Evolutionary conservation across 2,329 filamentous ascomycete species (phyloP), one percentile per base, ranked within the genome.

Genomic region (Calonectria naviculata): DNA sequence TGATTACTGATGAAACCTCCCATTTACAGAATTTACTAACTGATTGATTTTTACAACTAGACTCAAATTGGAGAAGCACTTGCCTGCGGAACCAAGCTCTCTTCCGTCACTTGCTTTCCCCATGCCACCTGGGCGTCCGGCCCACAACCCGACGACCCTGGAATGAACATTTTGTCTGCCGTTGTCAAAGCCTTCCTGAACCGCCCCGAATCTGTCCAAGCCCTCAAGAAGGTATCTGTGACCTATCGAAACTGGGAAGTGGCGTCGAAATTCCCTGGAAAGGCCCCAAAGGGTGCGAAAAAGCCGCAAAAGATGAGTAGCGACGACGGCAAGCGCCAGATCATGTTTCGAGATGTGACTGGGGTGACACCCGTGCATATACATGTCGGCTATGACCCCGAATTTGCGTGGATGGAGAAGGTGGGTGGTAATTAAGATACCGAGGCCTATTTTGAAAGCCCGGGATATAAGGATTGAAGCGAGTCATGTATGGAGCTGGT

Each of bases 51-150:
- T 9, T 12, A 19, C 4, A 26, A 0, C 21, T n/a, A 77, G 75
- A 29, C 49, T 3, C 31, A 70, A 36, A 75, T 72, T n/a, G 72
- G 65, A 15, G 24, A 21, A 26, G 56, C 28, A n/a, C 24, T 77
- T 15, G 49, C 71, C 8, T 49, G 24, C 26, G 67, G 47, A 15
- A 21, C 17, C 1, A 73, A 71, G 6, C 5, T 77, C 21, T 42
- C 36, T 12, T 44, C 65, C 3, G 34, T 77, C 29, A 56, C 42
- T n/a, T 65, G 68, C 15, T 58, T 44, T 24, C 67, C 63, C 1
- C 34, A 69, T 5, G 65, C 47, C 6, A 34, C 21, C 15, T 66
- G 34, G 44, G 26, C 41, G 5, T 24, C 13, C 7, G 26, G 26
- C n/a, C 36, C 64, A 2, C 44, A 41, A n/a, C 34, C 67, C 6